phyloP scores from a whole-genome alignment of 306 rosid genomes.

The Fragaria ananassa region DNA sequence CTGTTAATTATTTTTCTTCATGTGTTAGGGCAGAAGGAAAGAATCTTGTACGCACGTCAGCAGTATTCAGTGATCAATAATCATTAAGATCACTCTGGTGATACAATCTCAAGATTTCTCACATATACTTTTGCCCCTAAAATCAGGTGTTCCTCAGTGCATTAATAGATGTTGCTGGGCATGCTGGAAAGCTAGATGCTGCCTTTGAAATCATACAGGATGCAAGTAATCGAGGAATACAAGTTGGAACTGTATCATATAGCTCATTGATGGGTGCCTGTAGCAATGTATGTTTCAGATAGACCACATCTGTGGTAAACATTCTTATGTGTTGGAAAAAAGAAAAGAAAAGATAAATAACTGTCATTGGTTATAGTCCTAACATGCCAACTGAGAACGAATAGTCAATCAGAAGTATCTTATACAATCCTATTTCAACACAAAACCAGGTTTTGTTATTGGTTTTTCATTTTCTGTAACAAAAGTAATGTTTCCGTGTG shows the following conservation, averaged over 20 bases:
- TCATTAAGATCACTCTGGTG: constrained; percentile 6
- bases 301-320: constrained; percentile 9
- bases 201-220: constrained; percentile 74
- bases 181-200: constrained; percentile 83
- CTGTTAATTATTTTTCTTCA: background rate
- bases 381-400: constrained; percentile 1
- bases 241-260: constrained; percentile 62
- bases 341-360: background rate
- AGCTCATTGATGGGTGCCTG: constrained; percentile 99
- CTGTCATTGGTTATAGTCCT: background rate
- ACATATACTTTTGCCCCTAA: constrained; percentile 23
- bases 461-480: background rate
- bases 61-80: constrained; percentile 23
- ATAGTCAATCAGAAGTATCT: constrained; percentile 3
- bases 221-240: constrained; percentile 57
- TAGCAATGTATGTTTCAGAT: constrained; percentile 71
- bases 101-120: constrained; percentile 15
- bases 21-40: background rate
- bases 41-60: background rate
- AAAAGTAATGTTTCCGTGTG: background rate
- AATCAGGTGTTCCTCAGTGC: constrained; percentile 94
- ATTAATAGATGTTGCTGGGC: constrained; percentile 92
- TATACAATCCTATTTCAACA: background rate
- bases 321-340: background rate
- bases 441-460: background rate